Evolutionary conservation across 2,329 filamentous ascomycete species (phyloP), one percentile per base, ranked within the genome.

Genomic region (Colletotrichum spaethianum): DNA sequence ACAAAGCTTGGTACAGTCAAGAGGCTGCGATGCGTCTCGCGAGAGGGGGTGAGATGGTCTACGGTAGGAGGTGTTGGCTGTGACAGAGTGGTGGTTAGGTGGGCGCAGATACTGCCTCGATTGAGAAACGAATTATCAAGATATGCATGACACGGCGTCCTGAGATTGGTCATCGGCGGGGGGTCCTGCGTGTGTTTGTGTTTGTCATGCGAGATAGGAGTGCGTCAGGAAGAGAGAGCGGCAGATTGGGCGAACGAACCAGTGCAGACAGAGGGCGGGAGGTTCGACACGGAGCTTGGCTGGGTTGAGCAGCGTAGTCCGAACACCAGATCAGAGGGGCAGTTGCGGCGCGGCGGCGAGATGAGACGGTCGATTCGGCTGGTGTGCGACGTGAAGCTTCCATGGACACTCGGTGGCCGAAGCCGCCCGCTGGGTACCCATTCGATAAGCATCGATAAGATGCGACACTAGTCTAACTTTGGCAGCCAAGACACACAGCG

Each of bases 401-500:
- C 48, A n/a, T 33, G 28, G 14, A 11, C 20, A 48, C 38, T 23
- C 42, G 59, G n/a, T 48, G 20, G 60, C 50, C 59, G 48, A 33
- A 42, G 50, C 52, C 59, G 59, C 31, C 48, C 38, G 31, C 18
- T 56, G 18, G 2, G 12, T 3, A 20, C 5, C 18, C 4, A 8
- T 8, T 23, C 18, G 62, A 55, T 57, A 36, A 28, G 28, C 18
- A 12, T 0, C 4, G 16, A 62, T 62, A 38, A 38, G 42, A 28
- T 20, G 7, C 1, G 0, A 2, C 36, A 33, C 81, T 82, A 82
- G 66, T 36, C 80, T 72, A 1, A 46, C 77, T 73, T 1, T 16
- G 76, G 81, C 74, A 83, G 76, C 77, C 78, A 77, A 79, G 79
- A 69, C 74, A 73, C 79, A 81, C 63, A 33, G 53, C 44, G 64